Evolutionary conservation across 768 basidiomycete species (phyloP), one percentile per base, ranked within the genome.

Genomic region (Cystobasidium onofrii): DNA sequence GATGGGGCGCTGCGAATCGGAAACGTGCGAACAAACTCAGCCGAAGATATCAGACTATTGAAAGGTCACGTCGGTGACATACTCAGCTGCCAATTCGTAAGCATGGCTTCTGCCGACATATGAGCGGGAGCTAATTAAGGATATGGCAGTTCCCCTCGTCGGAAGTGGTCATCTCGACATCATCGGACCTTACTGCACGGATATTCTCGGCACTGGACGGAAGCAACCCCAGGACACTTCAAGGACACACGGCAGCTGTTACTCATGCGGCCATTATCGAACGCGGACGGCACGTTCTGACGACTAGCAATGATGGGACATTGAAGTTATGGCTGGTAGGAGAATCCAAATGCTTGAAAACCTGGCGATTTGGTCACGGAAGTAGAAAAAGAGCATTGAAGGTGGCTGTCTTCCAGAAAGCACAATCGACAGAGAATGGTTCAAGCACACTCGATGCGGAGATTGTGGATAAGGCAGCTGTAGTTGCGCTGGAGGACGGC

Each of bases 291-390:
- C 87, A 87, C 76, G 80, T 92, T 62, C 77, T 92, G 6, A 89
- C 88, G 12, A 82, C 85, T 4, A 86, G 87, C 0, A 86, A 87
- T 71, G 90, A 92, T 79, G 86, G 86, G 1, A 88, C 87, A 0
- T 78, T 90, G 27, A 84, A 86, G 61, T 81, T 90, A 1, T 91
- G 90, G 90, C 88, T 90, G 75, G 86, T 90, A 9, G 84, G 86
- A 1, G 82, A 83, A 9, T 85, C 85, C 1, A 80, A 83, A 25
- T 83, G 84, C 73, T 83, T 87, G 10, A 79, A 83, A 12, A 81
- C 85, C 15, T 74, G 73, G 64, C 52, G 55, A 34, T 27, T 60
- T 17, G 69, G 54, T 6, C 17, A 46, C 10, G 39, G 18, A 6
- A 36, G 54, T 3, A 7, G 17, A 29, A 71, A 36, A 34, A n/a